Percentiles rank a stretch among this genome's conserved stretches.
phyloP scores from a whole-genome alignment of 805 yeast genomes.

The Nakazawaea siamensis region DNA sequence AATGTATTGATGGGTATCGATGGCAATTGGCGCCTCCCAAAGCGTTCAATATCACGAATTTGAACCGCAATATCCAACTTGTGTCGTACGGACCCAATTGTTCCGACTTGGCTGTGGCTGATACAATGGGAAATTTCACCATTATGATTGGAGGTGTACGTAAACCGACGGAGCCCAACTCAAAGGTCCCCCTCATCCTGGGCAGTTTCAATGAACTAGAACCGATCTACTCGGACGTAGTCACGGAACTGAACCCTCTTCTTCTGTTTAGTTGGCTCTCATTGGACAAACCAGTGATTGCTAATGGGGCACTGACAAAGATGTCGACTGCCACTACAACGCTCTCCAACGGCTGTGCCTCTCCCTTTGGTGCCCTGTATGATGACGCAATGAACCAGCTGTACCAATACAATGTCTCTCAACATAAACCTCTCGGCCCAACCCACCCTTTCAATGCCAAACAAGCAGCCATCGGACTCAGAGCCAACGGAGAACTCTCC shows the following conservation, averaged over 20 bases:
- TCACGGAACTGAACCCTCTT: constrained; percentile 20
- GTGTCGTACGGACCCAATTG: constrained; percentile 75
- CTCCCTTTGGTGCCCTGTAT: constrained; percentile 25
- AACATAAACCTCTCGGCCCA: constrained; percentile 50
- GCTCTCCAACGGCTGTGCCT: constrained; percentile 26
- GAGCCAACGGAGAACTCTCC: constrained; percentile 52
- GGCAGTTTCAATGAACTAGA: constrained; percentile 30
- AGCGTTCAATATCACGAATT: constrained; percentile 21
- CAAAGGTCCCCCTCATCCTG: constrained; percentile 25
- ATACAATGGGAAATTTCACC: constrained; percentile 58
- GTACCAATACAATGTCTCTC: constrained; percentile 51
- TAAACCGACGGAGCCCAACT: constrained; percentile 21
- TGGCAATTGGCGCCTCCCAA: constrained; percentile 72
- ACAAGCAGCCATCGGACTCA: constrained; percentile 61
- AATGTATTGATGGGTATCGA: constrained; percentile 61
- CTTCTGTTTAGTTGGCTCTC: constrained; percentile 67
- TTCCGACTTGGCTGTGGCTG: constrained; percentile 75
- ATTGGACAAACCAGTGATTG: constrained; percentile 57
- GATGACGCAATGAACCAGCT: constrained; percentile 23
- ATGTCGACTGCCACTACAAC: constrained; percentile 11
- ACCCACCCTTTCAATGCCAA: constrained; percentile 62
- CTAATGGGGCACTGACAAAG: constrained; percentile 49
- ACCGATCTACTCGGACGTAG: constrained; percentile 36
- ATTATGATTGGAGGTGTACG: constrained; percentile 44
- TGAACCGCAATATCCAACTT: constrained; percentile 17